A percentile compares a stretch with the other conserved stretches of the same genome.
Evolutionary conservation across 2,329 filamentous ascomycete genomes (phyloP).

Genomic region (Xylariaceae sp.): DNA sequence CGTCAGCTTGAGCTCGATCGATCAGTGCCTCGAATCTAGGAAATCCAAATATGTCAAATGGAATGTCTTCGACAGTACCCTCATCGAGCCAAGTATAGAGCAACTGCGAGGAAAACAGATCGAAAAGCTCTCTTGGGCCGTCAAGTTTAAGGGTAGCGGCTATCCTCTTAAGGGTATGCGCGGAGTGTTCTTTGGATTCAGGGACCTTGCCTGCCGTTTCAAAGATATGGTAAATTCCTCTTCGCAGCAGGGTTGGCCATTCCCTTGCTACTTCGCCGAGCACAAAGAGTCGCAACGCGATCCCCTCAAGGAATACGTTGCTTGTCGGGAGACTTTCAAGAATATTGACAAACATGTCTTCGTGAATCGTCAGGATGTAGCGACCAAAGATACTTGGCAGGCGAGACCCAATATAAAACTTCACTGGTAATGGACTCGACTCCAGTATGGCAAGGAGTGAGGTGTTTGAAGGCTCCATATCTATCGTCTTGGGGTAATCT

Average conservation of each 20-base stretch:
- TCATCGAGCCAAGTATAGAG: slow-evolving; percentile 83
- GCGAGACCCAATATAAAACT: slow-evolving; percentile 65
- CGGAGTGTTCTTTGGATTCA: slow-evolving; percentile 63
- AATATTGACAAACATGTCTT: slow-evolving; percentile 78
- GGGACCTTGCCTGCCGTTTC: slow-evolving; percentile 75
- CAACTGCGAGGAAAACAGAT: slow-evolving; percentile 80
- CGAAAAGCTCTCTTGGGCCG: slow-evolving; percentile 67
- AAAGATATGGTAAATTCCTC: slow-evolving; percentile 90
- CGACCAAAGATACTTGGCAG: slow-evolving; percentile 72
- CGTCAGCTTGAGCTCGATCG: slow-evolving; percentile 66
- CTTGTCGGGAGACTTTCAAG: slow-evolving; percentile 73
- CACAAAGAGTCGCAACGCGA: slow-evolving; percentile 74
- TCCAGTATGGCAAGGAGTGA: slow-evolving; percentile 69
- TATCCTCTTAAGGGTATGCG: slow-evolving; percentile 62
- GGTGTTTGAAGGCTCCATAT: slow-evolving; percentile 57
- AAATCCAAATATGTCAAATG: slow-evolving; percentile 83
- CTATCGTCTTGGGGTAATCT: slow-evolving; percentile 57
- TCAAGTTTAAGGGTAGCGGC: slow-evolving; percentile 59
- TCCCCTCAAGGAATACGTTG: slow-evolving; percentile 68
- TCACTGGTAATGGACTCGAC: slow-evolving; percentile 62
- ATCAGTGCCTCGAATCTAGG: slow-evolving; percentile 62
- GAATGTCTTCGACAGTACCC: slow-evolving; percentile 64
- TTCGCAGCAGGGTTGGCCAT: slow-evolving; percentile 81
- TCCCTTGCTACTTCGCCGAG: slow-evolving; percentile 70
- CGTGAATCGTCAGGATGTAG: slow-evolving; percentile 78